These are phyloP conservation scores for Ceratobasidium papillatum DNA, from an alignment of 1,284 basidiomycete species.

Conservation along the genomic window DNA sequence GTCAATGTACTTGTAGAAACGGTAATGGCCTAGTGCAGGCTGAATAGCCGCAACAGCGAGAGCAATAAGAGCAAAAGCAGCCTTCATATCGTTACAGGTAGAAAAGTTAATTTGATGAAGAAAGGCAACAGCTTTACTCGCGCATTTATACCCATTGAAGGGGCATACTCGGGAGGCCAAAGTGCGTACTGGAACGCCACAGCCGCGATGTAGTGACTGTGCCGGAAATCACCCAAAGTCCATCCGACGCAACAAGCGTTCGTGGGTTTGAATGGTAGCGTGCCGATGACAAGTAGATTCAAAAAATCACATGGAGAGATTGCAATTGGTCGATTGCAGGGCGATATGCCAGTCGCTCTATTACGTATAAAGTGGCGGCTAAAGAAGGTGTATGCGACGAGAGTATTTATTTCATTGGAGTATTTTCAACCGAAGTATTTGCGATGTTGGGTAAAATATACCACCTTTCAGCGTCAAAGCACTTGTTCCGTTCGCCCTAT, in stretches of 20 bases:
- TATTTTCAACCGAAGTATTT: not conserved
- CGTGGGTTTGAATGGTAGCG: not conserved
- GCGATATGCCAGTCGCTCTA: not conserved
- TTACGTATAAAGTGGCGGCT: not conserved
- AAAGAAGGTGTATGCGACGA: not conserved
- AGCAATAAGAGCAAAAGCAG: conserved; percentile 24
- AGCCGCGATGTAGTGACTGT: not conserved
- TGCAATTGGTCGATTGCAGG: not conserved
- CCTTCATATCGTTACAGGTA: conserved; percentile 26
- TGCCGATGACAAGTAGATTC: not conserved
- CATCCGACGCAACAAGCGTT: not conserved
- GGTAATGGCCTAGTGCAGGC: conserved; percentile 37
- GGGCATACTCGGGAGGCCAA: not conserved
- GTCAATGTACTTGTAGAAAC: conserved; percentile 25
- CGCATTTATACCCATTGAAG: conserved; percentile 5
- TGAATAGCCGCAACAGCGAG: conserved; percentile 31
- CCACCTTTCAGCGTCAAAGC: not conserved
- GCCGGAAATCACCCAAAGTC: conserved; percentile 30
- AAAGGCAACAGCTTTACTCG: not conserved
- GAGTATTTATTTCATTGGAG: not conserved
- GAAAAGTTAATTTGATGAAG: not conserved
- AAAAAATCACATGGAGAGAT: not conserved
- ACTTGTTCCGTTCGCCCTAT: not conserved
- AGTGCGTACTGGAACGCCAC: not conserved
- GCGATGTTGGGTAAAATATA: not conserved